Evolutionary conservation across 164 flowering plant genomes (phyloP), one percentile per base, ranked within the genome.

Genomic region (Umbellularia californica): DNA sequence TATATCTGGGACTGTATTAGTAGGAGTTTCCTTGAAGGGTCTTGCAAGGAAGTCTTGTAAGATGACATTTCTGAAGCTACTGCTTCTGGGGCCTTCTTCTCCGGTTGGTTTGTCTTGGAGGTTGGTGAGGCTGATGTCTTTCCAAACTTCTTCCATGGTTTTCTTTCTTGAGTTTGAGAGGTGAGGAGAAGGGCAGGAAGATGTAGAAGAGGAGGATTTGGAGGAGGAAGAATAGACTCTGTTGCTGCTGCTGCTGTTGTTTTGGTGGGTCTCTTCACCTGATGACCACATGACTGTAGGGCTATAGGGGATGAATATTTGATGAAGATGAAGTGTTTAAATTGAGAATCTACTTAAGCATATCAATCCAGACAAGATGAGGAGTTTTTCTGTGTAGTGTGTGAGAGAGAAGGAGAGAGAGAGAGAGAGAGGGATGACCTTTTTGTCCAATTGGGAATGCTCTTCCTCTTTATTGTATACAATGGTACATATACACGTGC

Each of bases 61-160:
- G 72, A 77, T 74, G 23, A 67, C 73, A 20, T 73, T 74, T 7
- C 68, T 55, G 19, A 9, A 58, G 62, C 58, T 5, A 60, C 25
- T 3, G 69, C 41, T 64, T 63, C 33, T 68, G 19, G n/a, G 58
- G 5, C 58, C 74, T 62, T 70, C 76, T 64, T 47, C 73, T 71
- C 73, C 55, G 15, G 58, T 11, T 33, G 71, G 69, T 35, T 75
- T 66, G 11, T 78, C 72, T 20, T 63, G 65, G 35, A 82, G 79
- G 20, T 84, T 80, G 63, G 80, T 14, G 19, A 77, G 82, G 68
- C n/a, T 81, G 25, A 87, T 87, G 70, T 86, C 85, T 60, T 84
- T 82, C 92, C 92, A 87, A 0, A 89, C 87, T 41, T 89, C 89
- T 73, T 89, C 92, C 88, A 89, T 86, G 80, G 88, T 69, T 70